Evolutionary conservation across 202 grass and related monocot species (phyloP), one percentile per base, ranked within the genome.

Genomic region (Hordeum pubiflorum): DNA sequence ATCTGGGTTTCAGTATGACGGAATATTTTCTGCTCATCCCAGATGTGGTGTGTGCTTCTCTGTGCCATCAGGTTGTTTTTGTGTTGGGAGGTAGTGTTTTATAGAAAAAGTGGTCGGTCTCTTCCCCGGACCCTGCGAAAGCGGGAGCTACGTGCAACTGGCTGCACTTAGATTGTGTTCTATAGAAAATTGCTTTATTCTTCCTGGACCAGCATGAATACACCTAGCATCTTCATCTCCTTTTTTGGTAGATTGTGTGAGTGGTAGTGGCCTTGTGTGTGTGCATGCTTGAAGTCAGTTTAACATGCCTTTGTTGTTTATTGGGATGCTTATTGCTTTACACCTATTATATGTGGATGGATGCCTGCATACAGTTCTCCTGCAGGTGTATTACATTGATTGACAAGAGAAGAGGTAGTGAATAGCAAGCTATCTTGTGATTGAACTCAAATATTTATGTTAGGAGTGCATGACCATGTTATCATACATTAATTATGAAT

Each of bases 1-100:
- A 61, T 41, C 48, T 74, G 67, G 63, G 74, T 79, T 74, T 20
- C 79, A 38, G 57, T 60, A 87, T 23, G 8, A 38, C 32, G 18
- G 20, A 23, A 7, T 58, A 18, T 15, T 75, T 55, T 56, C 32
- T 79, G 14, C 4, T 75, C 58, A 55, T 61, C 34, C 52, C 52
- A 21, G 39, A 36, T 39, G 22, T 43, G 24, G 38, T 52, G 48
- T 75, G 33, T 21, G 33, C 11, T 38, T 75, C 10, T 17, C 17
- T 60, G 60, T 4, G 38, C 10, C 21, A 11, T 36, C 22, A 18
- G 54, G 38, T 48, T 80, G 8, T 11, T 11, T 69, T 68, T 67
- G 6, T 69, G 40, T 21, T 54, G 20, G 50, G 48, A 60, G 31
- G 38, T 39, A 7, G 4, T 2, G 21, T 52, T 6, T 33, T 31